Evolutionary conservation across 257 asterid genomes (phyloP), one percentile per base, ranked within the genome.

Genomic region (Eustoma russellianum): DNA sequence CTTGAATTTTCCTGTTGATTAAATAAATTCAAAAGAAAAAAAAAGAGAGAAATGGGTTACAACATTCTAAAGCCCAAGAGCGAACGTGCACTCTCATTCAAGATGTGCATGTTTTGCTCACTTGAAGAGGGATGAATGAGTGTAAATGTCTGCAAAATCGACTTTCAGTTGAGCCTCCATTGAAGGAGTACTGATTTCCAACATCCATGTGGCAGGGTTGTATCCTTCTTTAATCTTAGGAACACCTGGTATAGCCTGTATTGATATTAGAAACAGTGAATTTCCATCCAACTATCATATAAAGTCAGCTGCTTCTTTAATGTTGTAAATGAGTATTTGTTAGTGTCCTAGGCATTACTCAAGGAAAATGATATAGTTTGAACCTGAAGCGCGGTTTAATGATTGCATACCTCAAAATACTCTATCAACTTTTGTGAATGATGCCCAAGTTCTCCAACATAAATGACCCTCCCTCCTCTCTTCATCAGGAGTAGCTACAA

Each of bases 181-280:
- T 49, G 71, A 52, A 18, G 74, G 61, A 47, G 82, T 33, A 65
- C 60, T 75, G 46, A 77, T 44, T 5, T 81, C 85, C 61, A 81
- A 65, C 78, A 81, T 70, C 89, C 89, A 81, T 1, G 85, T 81
- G 3, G 89, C 82, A 47, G 88, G 84, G 59, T 77, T 77, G 35
- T 61, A 66, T 13, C 84, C 84, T 5, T 62, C 63, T 48, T 57
- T 67, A 7, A 77, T 81, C 69, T 66, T 75, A 10, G 77, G 69
- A 45, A 81, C 71, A 46, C 85, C 85, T 6, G 66, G 71, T 47
- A 75, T 55, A 53, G 64, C 70, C 89, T 81, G 65, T 15, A 56
- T 28, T 8, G 12, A 38, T 2, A 38, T 38, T 7, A 38, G 9
- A 7, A 38, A 5, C 43, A 38, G 43, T 38, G 43, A 38, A 38